Base-by-base conservation (phyloP, 805 yeast species). In the Candida xyloterini region DNA sequence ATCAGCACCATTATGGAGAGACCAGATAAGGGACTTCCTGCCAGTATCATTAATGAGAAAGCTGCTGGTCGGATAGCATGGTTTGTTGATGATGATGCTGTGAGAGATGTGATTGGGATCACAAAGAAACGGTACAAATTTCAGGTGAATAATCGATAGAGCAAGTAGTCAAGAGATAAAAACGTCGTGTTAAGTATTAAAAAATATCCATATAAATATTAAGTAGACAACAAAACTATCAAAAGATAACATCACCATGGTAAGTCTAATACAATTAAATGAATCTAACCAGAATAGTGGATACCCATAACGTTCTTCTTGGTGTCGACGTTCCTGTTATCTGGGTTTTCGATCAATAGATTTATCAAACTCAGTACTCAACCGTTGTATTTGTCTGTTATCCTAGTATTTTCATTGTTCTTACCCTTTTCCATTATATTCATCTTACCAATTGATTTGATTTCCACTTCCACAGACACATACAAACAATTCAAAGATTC, bases 51-150 rank as follows among this genome's bases (percentile, higher is more conserved):
- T 40, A 90, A 90, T 59, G 97, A 89, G 64, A 85, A 86, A 22
- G 95, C 96, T n/a, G 96, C 95, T 1, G 97, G 97, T 11, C 83
- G 84, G 64, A 96, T 91, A 5, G 78, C 90, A 7, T 91, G 99
- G 99, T 91, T 91, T 68, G 97, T 91, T 25, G 99, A 91, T 61
- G 86, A 88, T 54, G 96, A 82, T 51, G 96, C 96, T 2, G 76
- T 87, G 53, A 76, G 79, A 33, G 96, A 88, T 56, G 85, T 85
- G 35, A 77, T 78, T 55, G 62, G 65, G 6, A 73, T 81, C 35
- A 79, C 84, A 14, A 81, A 81, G 67, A 81, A 79, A 64, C 76
- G 80, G 62, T 82, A 82, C 66, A 82, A 82, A 62, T 77, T 71
- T 47, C 63, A 74, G 37, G 71, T 67, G 27, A 44, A 51, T 2